phyloP scores from a whole-genome alignment of 805 yeast species.

The Ogataea pini region DNA sequence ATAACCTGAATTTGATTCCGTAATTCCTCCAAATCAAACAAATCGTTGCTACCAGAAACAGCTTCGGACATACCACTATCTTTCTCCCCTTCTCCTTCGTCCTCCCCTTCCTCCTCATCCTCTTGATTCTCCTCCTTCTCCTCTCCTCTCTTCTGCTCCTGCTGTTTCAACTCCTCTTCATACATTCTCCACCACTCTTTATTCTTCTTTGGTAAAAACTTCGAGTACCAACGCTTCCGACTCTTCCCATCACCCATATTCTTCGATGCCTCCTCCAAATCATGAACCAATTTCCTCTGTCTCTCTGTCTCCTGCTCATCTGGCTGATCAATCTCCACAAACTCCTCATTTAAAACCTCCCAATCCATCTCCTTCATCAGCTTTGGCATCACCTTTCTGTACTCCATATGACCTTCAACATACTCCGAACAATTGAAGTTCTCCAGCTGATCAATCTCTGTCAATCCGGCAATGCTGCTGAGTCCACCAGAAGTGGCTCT shows the following conservation, averaged over 20 bases:
- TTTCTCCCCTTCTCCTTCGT: constrained; percentile 13
- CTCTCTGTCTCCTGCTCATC: constrained; percentile 85
- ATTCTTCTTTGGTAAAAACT: constrained; percentile 45
- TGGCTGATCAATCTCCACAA: constrained; percentile 93
- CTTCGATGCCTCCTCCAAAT: constrained; percentile 78
- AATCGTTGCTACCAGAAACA: constrained; percentile 20
- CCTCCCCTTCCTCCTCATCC: constrained; percentile 7
- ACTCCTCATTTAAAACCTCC: constrained; percentile 85
- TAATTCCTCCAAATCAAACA: constrained; percentile 49
- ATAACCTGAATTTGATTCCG: constrained; percentile 46
- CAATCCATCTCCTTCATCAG: constrained; percentile 68
- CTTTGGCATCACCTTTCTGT: constrained; percentile 89
- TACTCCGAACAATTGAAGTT: constrained; percentile 83
- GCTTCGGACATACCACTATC: neutral
- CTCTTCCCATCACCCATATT: constrained; percentile 48
- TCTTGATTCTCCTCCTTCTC: constrained; percentile 21
- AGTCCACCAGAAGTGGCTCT: constrained; percentile 96
- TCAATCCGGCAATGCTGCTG: constrained; percentile 85
- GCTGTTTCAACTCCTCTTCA: constrained; percentile 41
- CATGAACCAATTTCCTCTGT: constrained; percentile 77
- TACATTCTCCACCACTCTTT: constrained; percentile 62
- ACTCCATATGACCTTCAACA: constrained; percentile 97
- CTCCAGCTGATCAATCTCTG: constrained; percentile 75
- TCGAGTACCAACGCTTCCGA: constrained; percentile 45
- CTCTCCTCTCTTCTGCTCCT: constrained; percentile 26